These are phyloP conservation scores for Ampelomyces quisqualis DNA, from an alignment of 2,329 filamentous ascomycete species.

Conservation along the genomic window DNA sequence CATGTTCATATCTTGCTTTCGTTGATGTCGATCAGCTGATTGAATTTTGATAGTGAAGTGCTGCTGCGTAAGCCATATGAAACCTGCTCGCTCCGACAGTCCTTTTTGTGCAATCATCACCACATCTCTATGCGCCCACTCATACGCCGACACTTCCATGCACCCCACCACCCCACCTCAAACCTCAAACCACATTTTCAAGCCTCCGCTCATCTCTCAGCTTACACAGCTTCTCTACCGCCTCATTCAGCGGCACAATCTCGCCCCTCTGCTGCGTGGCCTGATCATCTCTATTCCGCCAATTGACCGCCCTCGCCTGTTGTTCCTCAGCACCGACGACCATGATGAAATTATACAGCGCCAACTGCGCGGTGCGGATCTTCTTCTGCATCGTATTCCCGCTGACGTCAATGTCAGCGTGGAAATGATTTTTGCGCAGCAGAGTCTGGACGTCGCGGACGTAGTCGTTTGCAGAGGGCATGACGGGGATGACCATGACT, in stretches of 20 bases:
- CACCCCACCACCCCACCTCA: neutral
- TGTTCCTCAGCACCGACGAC: slow-evolving; percentile 65
- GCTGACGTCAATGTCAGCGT: slow-evolving; percentile 68
- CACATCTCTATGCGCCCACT: neutral
- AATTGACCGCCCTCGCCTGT: slow-evolving; percentile 61
- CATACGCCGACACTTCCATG: neutral
- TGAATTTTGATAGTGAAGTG: too few relatives aligned
- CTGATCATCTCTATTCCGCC: slow-evolving; percentile 64
- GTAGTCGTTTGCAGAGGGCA: slow-evolving; percentile 70
- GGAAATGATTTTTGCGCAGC: slow-evolving; percentile 68
- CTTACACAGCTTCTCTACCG: slow-evolving; percentile 53
- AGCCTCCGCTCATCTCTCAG: slow-evolving; percentile 49
- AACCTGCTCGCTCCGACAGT: neutral
- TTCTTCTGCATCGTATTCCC: slow-evolving; percentile 88
- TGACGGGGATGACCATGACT: slow-evolving; percentile 75
- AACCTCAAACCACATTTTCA: slow-evolving; percentile 21
- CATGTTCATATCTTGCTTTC: too few relatives aligned
- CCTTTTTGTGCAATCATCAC: too few relatives aligned
- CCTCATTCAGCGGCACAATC: slow-evolving; percentile 61
- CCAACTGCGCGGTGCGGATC: slow-evolving; percentile 77
- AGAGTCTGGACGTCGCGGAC: slow-evolving; percentile 69
- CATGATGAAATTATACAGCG: slow-evolving; percentile 83
- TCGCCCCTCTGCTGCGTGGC: slow-evolving; percentile 63
- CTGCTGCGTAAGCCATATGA: too few relatives aligned
- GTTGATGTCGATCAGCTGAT: too few relatives aligned